Conservation (phyloP, 1,284 basidiomycete genomes). For the Leccinum subspadiceum region DNA sequence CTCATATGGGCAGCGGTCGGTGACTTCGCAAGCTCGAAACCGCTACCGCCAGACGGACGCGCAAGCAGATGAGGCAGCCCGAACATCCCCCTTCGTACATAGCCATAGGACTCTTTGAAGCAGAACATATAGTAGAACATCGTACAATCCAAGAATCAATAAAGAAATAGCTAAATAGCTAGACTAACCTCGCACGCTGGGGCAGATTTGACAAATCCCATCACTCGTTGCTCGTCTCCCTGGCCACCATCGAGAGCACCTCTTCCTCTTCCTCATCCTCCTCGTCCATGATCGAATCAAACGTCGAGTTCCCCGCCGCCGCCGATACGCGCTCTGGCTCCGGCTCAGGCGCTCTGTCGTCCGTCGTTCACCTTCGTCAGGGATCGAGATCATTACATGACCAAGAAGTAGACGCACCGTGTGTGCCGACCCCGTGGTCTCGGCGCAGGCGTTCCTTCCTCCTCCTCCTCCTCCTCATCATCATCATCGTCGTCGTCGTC, state of each 20-base stretch:
- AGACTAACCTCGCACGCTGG: not conserved
- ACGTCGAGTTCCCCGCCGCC: constrained; percentile 12
- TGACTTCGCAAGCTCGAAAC: no score
- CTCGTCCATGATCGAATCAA: constrained; percentile 32
- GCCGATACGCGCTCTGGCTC: not conserved
- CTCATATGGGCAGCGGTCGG: no score
- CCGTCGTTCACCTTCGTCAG: not conserved
- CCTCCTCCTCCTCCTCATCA: constrained; percentile 33
- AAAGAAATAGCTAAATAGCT: not conserved
- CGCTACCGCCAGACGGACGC: no score
- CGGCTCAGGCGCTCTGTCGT: not conserved
- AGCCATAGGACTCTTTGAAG: not conserved
- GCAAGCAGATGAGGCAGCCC: no score
- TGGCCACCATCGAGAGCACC: constrained; percentile 31
- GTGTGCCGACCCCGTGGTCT: not conserved
- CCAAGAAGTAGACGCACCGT: constrained; percentile 8
- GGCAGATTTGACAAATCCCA: not conserved
- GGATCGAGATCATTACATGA: not conserved
- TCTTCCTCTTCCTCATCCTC: constrained; percentile 35
- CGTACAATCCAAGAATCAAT: not conserved
- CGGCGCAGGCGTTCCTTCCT: constrained; percentile 22
- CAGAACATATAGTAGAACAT: not conserved
- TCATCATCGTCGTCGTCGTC: constrained; percentile 36
- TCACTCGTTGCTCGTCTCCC: constrained; percentile 1
- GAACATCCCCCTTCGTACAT: no score